These are phyloP conservation scores for Cerioporus squamosus DNA, from an alignment of 1,284 basidiomycete species.

Conservation along the genomic window DNA sequence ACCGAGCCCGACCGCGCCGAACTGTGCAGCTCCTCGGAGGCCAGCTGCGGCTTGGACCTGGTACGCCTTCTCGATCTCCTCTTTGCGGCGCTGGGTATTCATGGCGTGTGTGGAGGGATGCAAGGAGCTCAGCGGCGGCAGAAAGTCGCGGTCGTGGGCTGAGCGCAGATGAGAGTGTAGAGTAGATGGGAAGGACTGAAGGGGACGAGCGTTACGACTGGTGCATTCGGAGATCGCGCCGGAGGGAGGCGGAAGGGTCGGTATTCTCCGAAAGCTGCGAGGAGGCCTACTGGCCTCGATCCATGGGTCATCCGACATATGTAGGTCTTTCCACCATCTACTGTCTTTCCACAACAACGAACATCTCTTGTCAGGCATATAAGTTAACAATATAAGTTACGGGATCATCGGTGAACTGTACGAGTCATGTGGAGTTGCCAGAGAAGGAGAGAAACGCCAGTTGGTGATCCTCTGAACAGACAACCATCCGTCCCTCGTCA, in stretches of 20 bases:
- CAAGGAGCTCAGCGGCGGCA: not conserved
- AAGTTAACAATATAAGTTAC: no score
- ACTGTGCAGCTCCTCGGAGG: conserved; percentile 62
- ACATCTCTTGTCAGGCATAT: no score
- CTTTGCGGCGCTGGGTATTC: conserved; percentile 30
- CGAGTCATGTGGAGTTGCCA: no score
- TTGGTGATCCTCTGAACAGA: conserved; percentile 41
- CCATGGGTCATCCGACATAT: no score
- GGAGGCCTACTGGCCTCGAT: no score
- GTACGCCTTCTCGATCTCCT: conserved; percentile 34
- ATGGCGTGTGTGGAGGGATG: conserved; percentile 11
- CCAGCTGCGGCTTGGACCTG: conserved; percentile 29
- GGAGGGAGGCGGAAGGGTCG: not conserved
- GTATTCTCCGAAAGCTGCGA: not conserved
- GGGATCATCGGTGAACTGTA: no score
- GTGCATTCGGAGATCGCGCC: not conserved
- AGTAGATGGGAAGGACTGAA: no score
- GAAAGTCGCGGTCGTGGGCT: not conserved
- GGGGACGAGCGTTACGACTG: not conserved
- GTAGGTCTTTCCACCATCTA: no score
- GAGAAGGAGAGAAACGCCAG: conserved; percentile 22
- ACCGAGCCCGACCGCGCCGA: conserved; percentile 60
- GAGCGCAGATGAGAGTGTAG: no score
- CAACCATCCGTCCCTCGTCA: conserved; percentile 36
- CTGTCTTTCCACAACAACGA: no score